Conservation (phyloP, 371 early-diverging fungal species). For the Mucor irregularis region DNA sequence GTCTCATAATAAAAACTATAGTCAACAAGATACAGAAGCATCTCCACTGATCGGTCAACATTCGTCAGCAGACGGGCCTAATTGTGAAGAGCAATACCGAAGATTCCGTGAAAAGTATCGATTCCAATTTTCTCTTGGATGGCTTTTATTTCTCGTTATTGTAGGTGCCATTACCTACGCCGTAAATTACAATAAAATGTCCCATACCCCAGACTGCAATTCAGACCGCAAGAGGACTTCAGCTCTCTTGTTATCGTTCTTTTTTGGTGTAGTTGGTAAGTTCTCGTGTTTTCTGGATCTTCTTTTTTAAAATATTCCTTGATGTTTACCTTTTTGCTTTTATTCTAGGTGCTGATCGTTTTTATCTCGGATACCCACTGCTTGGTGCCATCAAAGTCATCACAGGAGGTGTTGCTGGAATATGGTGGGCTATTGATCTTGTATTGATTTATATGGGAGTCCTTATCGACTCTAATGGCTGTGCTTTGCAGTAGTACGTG, state of each 20-base stretch:
- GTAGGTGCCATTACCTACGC: not conserved
- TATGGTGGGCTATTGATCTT: slow-evolving; percentile 49
- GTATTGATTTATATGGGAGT: slow-evolving; percentile 46
- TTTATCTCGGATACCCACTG: slow-evolving; percentile 62
- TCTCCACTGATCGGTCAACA: not conserved
- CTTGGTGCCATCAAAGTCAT: slow-evolving; percentile 42
- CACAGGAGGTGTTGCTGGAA: slow-evolving; percentile 51
- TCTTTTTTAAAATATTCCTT: not conserved
- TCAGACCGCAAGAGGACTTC: slow-evolving; percentile 1
- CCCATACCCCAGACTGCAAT: not conserved
- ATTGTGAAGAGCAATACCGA: not conserved
- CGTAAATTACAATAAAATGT: not conserved
- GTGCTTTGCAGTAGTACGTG: not conserved
- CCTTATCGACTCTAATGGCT: slow-evolving; percentile 21
- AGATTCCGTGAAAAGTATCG: not conserved
- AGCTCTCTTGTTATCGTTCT: not conserved
- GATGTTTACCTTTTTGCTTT: not conserved
- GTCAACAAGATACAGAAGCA: slow-evolving; percentile 6
- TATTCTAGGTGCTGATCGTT: slow-evolving; percentile 52
- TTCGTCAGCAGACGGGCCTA: too few species aligned
- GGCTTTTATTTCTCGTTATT: not conserved
- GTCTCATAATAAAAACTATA: too few species aligned
- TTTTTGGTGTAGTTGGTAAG: slow-evolving; percentile 2
- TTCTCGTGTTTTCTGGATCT: too few species aligned
- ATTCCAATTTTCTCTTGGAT: not conserved